Percentiles rank a stretch among this genome's conserved stretches.
These are phyloP conservation scores for Austroboletus olivaceoglutinosus DNA, from an alignment of 1,284 basidiomycete species.

Conservation along the genomic window DNA sequence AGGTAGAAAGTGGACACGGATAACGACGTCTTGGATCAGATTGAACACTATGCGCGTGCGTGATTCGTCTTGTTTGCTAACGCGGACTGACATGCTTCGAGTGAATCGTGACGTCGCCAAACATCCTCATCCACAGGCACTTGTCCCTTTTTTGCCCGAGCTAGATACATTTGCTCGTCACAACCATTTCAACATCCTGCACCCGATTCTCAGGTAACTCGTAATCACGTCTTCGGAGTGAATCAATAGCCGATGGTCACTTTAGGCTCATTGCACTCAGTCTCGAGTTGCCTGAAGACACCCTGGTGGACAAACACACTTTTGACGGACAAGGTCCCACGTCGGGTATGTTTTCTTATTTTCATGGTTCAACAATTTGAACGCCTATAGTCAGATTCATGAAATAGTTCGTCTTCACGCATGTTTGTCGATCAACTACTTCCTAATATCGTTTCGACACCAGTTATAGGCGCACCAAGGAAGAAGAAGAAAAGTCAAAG, in stretches of 20 bases:
- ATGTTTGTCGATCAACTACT: not conserved
- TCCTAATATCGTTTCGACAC: not conserved
- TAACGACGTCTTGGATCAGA: conserved; percentile 53
- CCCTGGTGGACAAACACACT: conserved; percentile 49
- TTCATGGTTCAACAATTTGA: not conserved
- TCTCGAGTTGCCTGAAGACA: conserved; percentile 57
- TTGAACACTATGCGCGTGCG: conserved; percentile 55
- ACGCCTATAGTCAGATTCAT: conserved; percentile 6
- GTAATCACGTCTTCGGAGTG: not conserved
- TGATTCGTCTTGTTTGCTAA: not conserved
- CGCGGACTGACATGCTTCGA: conserved; percentile 13
- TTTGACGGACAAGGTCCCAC: conserved; percentile 1
- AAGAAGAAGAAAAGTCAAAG: conserved; percentile 8
- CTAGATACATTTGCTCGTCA: conserved; percentile 50
- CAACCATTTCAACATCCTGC: conserved; percentile 50
- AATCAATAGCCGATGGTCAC: not conserved
- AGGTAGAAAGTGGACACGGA: conserved; percentile 37
- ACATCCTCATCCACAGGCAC: conserved; percentile 44
- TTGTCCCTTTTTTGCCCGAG: conserved; percentile 58
- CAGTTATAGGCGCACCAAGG: conserved; percentile 8
- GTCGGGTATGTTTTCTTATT: not conserved
- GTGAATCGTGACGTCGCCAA: conserved; percentile 47
- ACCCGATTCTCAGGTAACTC: conserved; percentile 45
- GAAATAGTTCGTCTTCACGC: conserved; percentile 7
- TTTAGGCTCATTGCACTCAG: conserved; percentile 51